phyloP scores from a whole-genome alignment of 2,329 filamentous ascomycete species.

The Nothophoma quercina region DNA sequence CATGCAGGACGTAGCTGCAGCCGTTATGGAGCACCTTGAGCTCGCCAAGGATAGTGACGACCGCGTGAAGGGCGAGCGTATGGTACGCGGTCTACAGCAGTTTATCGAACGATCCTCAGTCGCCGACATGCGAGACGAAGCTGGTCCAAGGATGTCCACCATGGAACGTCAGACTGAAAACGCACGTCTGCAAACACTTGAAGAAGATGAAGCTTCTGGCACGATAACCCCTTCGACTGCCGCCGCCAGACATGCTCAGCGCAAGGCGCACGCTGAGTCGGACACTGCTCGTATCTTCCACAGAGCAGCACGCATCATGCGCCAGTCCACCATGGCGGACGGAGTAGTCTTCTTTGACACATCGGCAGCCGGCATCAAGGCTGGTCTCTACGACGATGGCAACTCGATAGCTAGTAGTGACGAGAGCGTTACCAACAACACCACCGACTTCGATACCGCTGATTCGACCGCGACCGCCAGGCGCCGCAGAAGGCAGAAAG shows the following conservation, averaged over 20 bases:
- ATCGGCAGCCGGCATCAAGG: constrained; percentile 38
- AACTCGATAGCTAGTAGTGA: constrained; percentile 30
- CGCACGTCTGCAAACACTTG: constrained; percentile 37
- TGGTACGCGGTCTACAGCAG: constrained; percentile 45
- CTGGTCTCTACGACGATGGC: constrained; percentile 32
- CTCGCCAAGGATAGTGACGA: constrained; percentile 38
- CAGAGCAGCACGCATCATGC: constrained; percentile 46
- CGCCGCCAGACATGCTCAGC: constrained; percentile 26
- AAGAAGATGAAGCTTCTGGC: constrained; percentile 27
- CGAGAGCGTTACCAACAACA: constrained; percentile 41
- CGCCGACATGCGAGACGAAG: constrained; percentile 28
- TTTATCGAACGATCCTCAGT: constrained; percentile 43
- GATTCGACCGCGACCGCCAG: constrained; percentile 31
- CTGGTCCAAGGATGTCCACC: constrained; percentile 27
- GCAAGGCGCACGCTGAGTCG: constrained; percentile 33
- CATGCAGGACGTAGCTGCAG: constrained; percentile 41
- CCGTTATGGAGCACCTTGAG: constrained; percentile 45
- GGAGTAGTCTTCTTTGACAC: constrained; percentile 49
- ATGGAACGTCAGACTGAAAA: constrained; percentile 48
- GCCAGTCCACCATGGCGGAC: constrained; percentile 42
- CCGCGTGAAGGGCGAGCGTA: constrained; percentile 37
- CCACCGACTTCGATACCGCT: constrained; percentile 40
- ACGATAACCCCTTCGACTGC: constrained; percentile 11
- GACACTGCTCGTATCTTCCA: constrained; percentile 43
- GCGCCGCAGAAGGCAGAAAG: constrained; percentile 24